Conservation (phyloP, 352 stramenopile genomes). For the Globisporangium camurandrum region DNA sequence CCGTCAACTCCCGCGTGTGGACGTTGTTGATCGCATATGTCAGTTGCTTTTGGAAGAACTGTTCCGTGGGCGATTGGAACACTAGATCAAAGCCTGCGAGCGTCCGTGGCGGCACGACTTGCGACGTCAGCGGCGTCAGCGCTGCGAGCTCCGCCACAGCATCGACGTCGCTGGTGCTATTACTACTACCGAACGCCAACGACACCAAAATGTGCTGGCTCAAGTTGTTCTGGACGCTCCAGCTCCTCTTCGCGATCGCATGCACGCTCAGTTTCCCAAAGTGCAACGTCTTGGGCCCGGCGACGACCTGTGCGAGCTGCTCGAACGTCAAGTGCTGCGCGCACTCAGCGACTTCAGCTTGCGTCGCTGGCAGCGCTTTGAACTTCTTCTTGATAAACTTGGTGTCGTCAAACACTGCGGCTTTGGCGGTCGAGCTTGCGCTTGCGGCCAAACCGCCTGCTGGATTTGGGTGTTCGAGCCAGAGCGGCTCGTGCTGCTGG, state of each 20-base stretch:
- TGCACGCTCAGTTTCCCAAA: slow-evolving; percentile 90
- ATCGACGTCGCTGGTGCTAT: slow-evolving; percentile 24
- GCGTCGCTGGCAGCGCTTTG: slow-evolving; percentile 79
- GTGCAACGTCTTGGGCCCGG: slow-evolving; percentile 82
- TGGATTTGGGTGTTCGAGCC: slow-evolving; percentile 30
- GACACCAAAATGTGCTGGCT: slow-evolving; percentile 71
- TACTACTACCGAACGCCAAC: slow-evolving; percentile 26
- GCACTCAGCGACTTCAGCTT: slow-evolving; percentile 88
- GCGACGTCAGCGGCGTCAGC: slow-evolving; percentile 50
- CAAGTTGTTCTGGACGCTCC: slow-evolving; percentile 88
- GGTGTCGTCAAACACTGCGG: slow-evolving; percentile 70
- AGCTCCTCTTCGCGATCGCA: slow-evolving; percentile 58
- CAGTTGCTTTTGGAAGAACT: slow-evolving; percentile 83
- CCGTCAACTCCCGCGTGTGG: slow-evolving; percentile 76
- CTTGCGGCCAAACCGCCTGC: no score
- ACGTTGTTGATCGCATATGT: slow-evolving; percentile 82
- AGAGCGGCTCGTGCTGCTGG: slow-evolving; percentile 51
- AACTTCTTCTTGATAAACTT: slow-evolving; percentile 92
- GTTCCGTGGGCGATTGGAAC: slow-evolving; percentile 66
- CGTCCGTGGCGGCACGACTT: slow-evolving; percentile 77
- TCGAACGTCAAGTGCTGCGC: slow-evolving; percentile 51
- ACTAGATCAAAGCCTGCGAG: slow-evolving; percentile 88
- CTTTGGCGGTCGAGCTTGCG: slow-evolving; percentile 24
- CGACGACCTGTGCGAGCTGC: slow-evolving; percentile 59
- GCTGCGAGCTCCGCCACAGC: slow-evolving; percentile 57